These are phyloP conservation scores for Ichthyophonus hoferi DNA, from an alignment of 208 protist genomes.

Conservation along the genomic window DNA sequence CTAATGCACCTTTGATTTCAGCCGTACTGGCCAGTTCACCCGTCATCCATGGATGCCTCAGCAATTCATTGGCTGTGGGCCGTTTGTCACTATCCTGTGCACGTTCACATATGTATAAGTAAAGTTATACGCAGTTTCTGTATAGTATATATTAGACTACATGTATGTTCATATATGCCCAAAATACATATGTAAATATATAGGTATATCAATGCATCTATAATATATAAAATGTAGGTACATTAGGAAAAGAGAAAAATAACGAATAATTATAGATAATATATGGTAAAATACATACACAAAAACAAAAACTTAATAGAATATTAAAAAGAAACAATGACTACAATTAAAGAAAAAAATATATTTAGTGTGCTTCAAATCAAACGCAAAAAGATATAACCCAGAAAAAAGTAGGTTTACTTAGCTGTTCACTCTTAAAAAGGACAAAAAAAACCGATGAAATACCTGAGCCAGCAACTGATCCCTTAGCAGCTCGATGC, in stretches of 20 bases:
- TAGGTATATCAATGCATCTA: too few species aligned
- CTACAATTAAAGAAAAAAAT: not conserved
- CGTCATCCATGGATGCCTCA: slow-evolving; percentile 22
- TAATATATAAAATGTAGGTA: not conserved
- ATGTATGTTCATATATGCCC: too few species aligned
- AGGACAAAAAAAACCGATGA: not conserved
- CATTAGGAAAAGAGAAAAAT: not conserved
- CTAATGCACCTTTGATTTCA: slow-evolving; percentile 13
- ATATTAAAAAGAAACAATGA: not conserved
- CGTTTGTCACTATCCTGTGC: not conserved
- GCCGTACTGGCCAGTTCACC: slow-evolving; percentile 15
- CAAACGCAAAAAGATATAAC: not conserved
- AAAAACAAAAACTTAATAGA: not conserved
- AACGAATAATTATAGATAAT: not conserved
- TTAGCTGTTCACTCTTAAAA: not conserved
- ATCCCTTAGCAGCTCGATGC: slow-evolving; percentile 8
- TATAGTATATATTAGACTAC: too few species aligned
- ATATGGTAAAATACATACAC: not conserved
- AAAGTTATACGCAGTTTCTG: not conserved
- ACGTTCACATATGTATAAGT: not conserved
- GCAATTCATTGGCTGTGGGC: slow-evolving; percentile 1
- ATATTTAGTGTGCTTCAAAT: not conserved
- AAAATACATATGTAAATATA: not conserved
- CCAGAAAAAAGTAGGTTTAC: too few species aligned
- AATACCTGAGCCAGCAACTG: not conserved